Evolutionary conservation across 495 filamentous ascomycete genomes (phyloP), one percentile per base, ranked within the genome.

Genomic region (Penicillium daleae): DNA sequence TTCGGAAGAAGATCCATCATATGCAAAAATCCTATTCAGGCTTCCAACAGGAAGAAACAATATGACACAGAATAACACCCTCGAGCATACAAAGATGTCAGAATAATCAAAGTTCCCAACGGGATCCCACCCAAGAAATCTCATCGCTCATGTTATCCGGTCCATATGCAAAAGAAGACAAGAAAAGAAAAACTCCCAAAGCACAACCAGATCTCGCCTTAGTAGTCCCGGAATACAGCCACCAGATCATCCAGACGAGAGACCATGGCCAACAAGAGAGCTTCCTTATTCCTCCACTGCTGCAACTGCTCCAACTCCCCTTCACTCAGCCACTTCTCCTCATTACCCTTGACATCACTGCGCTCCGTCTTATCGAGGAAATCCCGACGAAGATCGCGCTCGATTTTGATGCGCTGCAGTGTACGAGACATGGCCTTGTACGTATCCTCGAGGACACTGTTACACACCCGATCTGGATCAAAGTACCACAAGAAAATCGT

Each of bases 401-500:
- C 92, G 40, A 88, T 85, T 37, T 85, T 83, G 26, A 91, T 78
- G 13, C 91, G 86, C 72, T 97, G 91, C 54, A 97, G 66, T 46
- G 87, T 88, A 40, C 92, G 85, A n/a, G 90, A 84, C 92, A 98
- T 97, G 13, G 88, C 85, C 71, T 93, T 93, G 79, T 96, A 97
- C 10, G 87, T 85, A 59, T 90, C 88, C 46, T 93, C 86, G 9
- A 96, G 73, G 7, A 96, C 70, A 31, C 86, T 84, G 15, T 80
- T 76, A 39, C 85, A 78, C 21, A 87, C 86, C 33, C 89, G 85
- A 21, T 92, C 87, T 1, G 81, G 75, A 67, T 98, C 95, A 72
- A 89, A 96, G 77, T 85, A 96, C 90, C 92, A 97, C 24, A 98
- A 83, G 71, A 90, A 97, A 39, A 94, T 87, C 1, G 92, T 93